A percentile compares a stretch with the other conserved stretches of the same genome.
These are phyloP conservation scores for Chaetomium globosum DNA, from an alignment of 2,329 filamentous ascomycete species.

Conservation along the genomic window DNA sequence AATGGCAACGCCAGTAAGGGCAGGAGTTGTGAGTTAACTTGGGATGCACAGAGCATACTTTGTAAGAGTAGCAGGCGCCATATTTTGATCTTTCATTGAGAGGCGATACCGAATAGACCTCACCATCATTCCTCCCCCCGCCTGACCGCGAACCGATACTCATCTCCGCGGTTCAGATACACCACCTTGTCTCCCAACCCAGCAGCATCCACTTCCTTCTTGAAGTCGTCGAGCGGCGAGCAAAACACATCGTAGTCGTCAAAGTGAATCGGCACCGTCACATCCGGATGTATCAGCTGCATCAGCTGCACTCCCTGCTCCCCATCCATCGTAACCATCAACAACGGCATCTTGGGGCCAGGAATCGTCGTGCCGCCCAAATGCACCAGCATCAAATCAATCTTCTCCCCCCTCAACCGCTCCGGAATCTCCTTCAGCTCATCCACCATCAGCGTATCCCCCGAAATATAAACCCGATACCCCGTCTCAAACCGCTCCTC, in stretches of 20 bases:
- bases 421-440: conserved; percentile 64
- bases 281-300: conserved; percentile 59
- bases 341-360: conserved; percentile 57
- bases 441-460: conserved; percentile 65
- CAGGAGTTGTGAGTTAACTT: not conserved
- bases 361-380: conserved; percentile 68
- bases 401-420: conserved; percentile 54
- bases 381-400: conserved; percentile 69
- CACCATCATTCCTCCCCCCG: not conserved
- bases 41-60: not conserved
- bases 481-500: conserved; percentile 44
- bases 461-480: conserved; percentile 67
- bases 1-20: too few relatives aligned
- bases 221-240: conserved; percentile 62
- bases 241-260: conserved; percentile 67
- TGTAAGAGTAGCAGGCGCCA: not conserved
- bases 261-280: conserved; percentile 66
- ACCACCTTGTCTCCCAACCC: conserved; percentile 58
- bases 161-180: conserved; percentile 62
- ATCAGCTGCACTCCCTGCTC: conserved; percentile 64
- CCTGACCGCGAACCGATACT: conserved; percentile 53
- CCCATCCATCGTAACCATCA: conserved; percentile 72
- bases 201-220: conserved; percentile 55
- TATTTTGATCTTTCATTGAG: not conserved
- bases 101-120: not conserved